Evolutionary conservation across 2,329 filamentous ascomycete species (phyloP).

Genomic region (Venturia nashicola): DNA sequence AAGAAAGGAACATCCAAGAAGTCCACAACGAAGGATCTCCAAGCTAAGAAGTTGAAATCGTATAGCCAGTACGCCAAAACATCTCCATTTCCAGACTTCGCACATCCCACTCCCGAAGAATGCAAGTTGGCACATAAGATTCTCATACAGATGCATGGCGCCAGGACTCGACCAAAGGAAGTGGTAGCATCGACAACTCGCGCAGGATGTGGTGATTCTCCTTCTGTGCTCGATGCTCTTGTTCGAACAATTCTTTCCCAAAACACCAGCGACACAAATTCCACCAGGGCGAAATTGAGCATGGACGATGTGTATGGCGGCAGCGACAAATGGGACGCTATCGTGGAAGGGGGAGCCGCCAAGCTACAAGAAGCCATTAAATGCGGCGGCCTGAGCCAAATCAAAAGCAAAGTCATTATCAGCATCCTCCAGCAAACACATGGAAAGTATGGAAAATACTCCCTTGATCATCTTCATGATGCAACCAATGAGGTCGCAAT

Average conservation of each 20-base stretch:
- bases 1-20: background rate
- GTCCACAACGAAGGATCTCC: background rate
- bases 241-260: constrained; percentile 50
- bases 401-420: constrained; percentile 65
- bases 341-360: constrained; percentile 44
- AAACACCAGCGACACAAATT: constrained; percentile 52
- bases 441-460: constrained; percentile 46
- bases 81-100: constrained; percentile 8
- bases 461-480: constrained; percentile 48
- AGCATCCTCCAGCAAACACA: constrained; percentile 39
- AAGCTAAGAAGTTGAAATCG: background rate
- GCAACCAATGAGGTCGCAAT: constrained; percentile 45
- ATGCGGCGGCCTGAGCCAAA: constrained; percentile 55
- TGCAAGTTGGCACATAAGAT: background rate
- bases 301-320: constrained; percentile 54
- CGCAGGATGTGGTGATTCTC: constrained; percentile 53
- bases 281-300: constrained; percentile 44
- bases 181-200: background rate
- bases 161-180: background rate
- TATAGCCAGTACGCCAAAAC: background rate
- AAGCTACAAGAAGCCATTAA: constrained; percentile 58
- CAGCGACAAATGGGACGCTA: constrained; percentile 57
- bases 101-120: constrained; percentile 3
- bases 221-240: constrained; percentile 51
- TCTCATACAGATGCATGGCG: constrained; percentile 4